phyloP scores from a whole-genome alignment of 2,329 filamentous ascomycete genomes.

The Penicillium sp. region DNA sequence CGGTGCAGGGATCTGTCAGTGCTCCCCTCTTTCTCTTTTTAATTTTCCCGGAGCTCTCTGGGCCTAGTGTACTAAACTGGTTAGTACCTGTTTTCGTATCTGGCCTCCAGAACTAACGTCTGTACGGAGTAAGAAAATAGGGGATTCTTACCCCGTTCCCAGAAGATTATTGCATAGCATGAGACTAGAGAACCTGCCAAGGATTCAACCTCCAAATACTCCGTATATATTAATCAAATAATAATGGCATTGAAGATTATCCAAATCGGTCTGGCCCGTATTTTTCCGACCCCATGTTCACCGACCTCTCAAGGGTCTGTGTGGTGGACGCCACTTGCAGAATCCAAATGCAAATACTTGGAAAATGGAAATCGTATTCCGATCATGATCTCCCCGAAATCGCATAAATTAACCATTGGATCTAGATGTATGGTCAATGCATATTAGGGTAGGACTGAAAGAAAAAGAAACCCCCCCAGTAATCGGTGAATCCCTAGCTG shows the following conservation, averaged over 20 bases:
- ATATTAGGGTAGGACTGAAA: neutral
- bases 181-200: neutral
- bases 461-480: neutral
- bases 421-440: slow-evolving; percentile 8
- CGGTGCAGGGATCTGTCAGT: slow-evolving; percentile 26
- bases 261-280: slow-evolving; percentile 12
- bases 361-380: slow-evolving; percentile 1
- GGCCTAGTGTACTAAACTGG: neutral
- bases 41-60: neutral
- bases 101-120: neutral
- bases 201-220: neutral
- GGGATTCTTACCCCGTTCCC: neutral
- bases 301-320: slow-evolving; percentile 15
- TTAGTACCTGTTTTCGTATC: slow-evolving; percentile 5
- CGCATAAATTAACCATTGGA: neutral
- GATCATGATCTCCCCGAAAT: slow-evolving; percentile 4
- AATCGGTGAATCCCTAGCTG: neutral
- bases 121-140: neutral
- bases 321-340: slow-evolving; percentile 2
- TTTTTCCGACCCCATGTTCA: slow-evolving; percentile 18
- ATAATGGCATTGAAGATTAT: neutral
- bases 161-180: neutral
- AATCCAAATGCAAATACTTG: slow-evolving; percentile 7
- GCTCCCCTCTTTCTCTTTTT: slow-evolving; percentile 3
- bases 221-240: neutral